Base-by-base conservation (phyloP, 805 yeast species). In the Yamadazyma kitorensis region DNA sequence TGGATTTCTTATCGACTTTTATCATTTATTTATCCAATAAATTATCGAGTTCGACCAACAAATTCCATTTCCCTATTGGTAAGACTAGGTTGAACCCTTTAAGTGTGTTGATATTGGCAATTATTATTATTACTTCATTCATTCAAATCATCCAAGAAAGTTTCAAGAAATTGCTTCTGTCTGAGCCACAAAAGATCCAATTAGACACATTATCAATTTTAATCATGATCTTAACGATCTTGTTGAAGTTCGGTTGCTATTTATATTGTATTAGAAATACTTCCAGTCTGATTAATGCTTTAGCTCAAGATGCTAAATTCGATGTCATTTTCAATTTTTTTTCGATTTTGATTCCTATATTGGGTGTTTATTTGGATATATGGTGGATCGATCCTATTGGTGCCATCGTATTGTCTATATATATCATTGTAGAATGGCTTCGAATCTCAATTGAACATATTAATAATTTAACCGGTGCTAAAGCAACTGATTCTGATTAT, bases 361-460 rank as follows among this genome's bases (percentile, higher is more conserved):
- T 72, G 1, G 91, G 91, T 1, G 61, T 68, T 35, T 45, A 53
- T n/a, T 54, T 71, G 12, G 54, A 69, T 13, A 47, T 70, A 12
- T 80, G 86, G 82, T 81, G 87, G 86, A 48, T 81, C 27, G 94
- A 84, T 59, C 78, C 93, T 1, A 45, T 76, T 3, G 93, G 94
- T 11, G 94, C 94, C 0, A 55, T 82, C 21, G 14, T 71, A 1
- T 65, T 84, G 29, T 79, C 86, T 9, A 30, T 72, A 6, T 84
- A 82, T 45, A 76, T 84, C 22, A 71, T 84, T 11, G 45, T 58
- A 2, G 74, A 80, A 34, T 84, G 94, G 94, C 58, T 74, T 4
- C 42, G 45, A 12, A 80, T 75, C 0, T 84, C 86, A 2, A 68
- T 77, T 47, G 89, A 78, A 38, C 94, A 85, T 49, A 80, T 85